Base-by-base conservation (phyloP, 73 alveolate species). In the Symbiodinium natans region DNA sequence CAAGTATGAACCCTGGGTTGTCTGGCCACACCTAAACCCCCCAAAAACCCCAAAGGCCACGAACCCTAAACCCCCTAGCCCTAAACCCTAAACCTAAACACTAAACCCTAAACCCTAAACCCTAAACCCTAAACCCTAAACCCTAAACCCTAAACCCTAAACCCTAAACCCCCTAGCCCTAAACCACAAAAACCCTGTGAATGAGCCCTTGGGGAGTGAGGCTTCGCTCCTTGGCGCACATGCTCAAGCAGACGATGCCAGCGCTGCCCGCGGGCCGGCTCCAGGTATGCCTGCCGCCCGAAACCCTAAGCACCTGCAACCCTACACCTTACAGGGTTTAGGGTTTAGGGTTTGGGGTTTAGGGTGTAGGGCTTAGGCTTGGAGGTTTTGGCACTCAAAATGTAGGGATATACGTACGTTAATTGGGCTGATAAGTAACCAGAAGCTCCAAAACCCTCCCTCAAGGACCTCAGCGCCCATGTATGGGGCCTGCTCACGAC, bases 211-310 rank as follows among this genome's bases (percentile, higher is more conserved):
- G 7, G 34, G 77, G 5, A 6, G 15, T 11, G 77, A 63, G 77
- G 77, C 77, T 63, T 19, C 77, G 77, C 36, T 63, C 36, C 77
- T 27, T 63, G 31, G 77, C 77, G 77, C 77, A 63, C 77, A 63
- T 63, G 77, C 77, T 63, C 36, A 63, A 63, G 77, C 77, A 63
- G 10, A 63, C 77, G 36, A 63, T 63, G 77, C 77, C 77, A 7
- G 17, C 77, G 36, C 10, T 63, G 77, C 77, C 77, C 34, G 77
- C 36, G 34, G 25, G 77, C 34, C 77, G 77, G 31, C 77, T 63
- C 15, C 77, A 63, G 77, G 77, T 21, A 15, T 27, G 13, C 5
- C 17, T 11, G n/a, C 9, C 9, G 4, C 17, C 59, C 59, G 0
- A 46, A 46, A 46, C 59, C 59, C 17, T 21, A 19, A 2, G 17